Evolutionary conservation across 2,329 filamentous ascomycete genomes (phyloP).

Genomic region (Pseudogymnoascus sp.): DNA sequence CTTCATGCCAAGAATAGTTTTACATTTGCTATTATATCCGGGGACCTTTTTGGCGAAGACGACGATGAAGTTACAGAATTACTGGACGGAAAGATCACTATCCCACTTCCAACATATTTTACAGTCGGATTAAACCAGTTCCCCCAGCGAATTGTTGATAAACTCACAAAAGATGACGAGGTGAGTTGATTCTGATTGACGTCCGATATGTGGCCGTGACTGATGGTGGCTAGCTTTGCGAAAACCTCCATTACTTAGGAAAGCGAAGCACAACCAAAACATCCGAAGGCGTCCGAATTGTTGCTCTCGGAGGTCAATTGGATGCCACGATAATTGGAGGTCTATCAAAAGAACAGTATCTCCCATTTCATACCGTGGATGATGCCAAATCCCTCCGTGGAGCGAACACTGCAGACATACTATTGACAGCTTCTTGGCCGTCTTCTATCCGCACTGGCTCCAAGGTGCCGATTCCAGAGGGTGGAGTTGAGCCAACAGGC

Average conservation of each 20-base stretch:
- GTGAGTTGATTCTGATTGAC: constrained; percentile 31
- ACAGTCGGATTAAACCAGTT: constrained; percentile 69
- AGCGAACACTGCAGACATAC: constrained; percentile 73
- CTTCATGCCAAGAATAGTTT: constrained; percentile 86
- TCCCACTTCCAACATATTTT: constrained; percentile 87
- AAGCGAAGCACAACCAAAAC: constrained; percentile 85
- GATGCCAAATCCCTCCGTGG: constrained; percentile 72
- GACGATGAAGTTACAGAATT: constrained; percentile 55
- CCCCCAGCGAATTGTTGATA: constrained; percentile 62
- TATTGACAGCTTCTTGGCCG: constrained; percentile 85
- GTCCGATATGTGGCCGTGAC: not conserved
- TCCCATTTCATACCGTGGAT: constrained; percentile 68
- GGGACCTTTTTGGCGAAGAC: constrained; percentile 71
- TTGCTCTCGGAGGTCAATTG: constrained; percentile 71
- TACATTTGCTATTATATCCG: constrained; percentile 73
- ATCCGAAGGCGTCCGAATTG: constrained; percentile 78
- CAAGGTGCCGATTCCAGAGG: constrained; percentile 49
- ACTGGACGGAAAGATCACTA: constrained; percentile 60
- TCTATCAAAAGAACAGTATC: constrained; percentile 62
- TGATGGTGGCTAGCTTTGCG: constrained; percentile 52
- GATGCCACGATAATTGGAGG: constrained; percentile 54
- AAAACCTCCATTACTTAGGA: constrained; percentile 85
- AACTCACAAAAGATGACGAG: constrained; percentile 62
- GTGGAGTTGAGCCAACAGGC: constrained; percentile 42
- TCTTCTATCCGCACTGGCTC: constrained; percentile 63